These are phyloP conservation scores for Exophiala oligosperma DNA, from an alignment of 2,329 filamentous ascomycete genomes.

Conservation along the genomic window DNA sequence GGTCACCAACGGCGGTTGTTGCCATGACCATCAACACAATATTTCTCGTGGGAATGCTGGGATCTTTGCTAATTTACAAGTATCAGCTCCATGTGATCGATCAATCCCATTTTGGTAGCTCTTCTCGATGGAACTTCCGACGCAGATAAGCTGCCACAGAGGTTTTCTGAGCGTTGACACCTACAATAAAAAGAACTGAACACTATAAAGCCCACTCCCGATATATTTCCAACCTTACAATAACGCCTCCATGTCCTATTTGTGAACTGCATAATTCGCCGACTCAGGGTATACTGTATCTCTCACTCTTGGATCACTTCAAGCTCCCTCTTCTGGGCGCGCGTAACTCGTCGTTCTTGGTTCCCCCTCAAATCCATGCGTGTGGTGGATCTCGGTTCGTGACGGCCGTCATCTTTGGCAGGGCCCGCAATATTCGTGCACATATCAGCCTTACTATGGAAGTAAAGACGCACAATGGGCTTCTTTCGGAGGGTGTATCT, in stretches of 20 bases:
- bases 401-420: background rate
- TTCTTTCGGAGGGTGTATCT: background rate
- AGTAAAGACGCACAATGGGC: background rate
- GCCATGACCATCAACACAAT: background rate
- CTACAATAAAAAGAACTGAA: too few relatives aligned
- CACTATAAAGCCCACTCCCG: background rate
- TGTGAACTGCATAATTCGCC: background rate
- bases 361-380: background rate
- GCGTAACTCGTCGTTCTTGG: background rate
- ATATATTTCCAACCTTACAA: background rate
- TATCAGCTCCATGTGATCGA: background rate
- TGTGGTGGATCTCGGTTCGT: background rate
- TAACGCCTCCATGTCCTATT: background rate
- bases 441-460: background rate
- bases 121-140: background rate
- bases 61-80: background rate
- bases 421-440: background rate
- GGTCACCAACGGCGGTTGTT: conserved; percentile 31
- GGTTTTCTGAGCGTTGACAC: background rate
- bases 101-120: background rate
- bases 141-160: background rate
- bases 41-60: conserved; percentile 1
- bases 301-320: background rate
- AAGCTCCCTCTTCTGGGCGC: background rate
- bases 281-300: background rate